These are phyloP conservation scores for Penicillium lagena DNA, from an alignment of 495 filamentous ascomycete species.

Conservation along the genomic window DNA sequence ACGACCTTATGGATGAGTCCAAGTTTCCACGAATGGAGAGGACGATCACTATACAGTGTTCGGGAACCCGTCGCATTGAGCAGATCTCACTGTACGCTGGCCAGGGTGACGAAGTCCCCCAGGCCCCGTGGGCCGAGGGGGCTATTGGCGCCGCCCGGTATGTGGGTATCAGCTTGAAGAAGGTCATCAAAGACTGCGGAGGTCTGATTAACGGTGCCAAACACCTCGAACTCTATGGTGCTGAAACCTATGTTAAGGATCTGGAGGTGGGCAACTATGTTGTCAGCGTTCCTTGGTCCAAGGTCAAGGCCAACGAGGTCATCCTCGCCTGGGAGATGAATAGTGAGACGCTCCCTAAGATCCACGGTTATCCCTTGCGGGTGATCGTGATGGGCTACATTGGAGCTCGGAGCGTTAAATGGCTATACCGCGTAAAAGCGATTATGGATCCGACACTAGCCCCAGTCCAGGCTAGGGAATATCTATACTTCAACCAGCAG, in stretches of 20 bases:
- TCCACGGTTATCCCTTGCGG: slow-evolving; percentile 59
- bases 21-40: slow-evolving; percentile 50
- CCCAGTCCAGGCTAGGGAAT: slow-evolving; percentile 39
- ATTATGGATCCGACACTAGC: slow-evolving; percentile 32
- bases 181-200: slow-evolving; percentile 60
- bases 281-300: slow-evolving; percentile 58
- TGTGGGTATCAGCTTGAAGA: slow-evolving; percentile 60
- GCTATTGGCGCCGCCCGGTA: slow-evolving; percentile 63
- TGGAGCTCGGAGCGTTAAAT: slow-evolving; percentile 36
- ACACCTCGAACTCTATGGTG: slow-evolving; percentile 59
- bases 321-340: slow-evolving; percentile 70
- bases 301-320: slow-evolving; percentile 59
- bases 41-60: slow-evolving; percentile 58
- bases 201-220: slow-evolving; percentile 47
- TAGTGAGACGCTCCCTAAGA: slow-evolving; percentile 55
- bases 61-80: slow-evolving; percentile 59
- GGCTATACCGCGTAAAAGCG: slow-evolving; percentile 34
- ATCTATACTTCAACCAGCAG: slow-evolving; percentile 41
- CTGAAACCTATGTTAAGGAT: slow-evolving; percentile 63
- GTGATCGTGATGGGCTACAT: slow-evolving; percentile 60
- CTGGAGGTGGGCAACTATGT: slow-evolving; percentile 55
- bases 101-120: slow-evolving; percentile 62
- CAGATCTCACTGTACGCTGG: slow-evolving; percentile 58
- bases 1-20: slow-evolving; percentile 50
- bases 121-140: slow-evolving; percentile 62